Percentiles rank a stretch among this genome's conserved stretches.
Evolutionary conservation across 768 basidiomycete species (phyloP).

Genomic region (Hygrocybe coccinea): DNA sequence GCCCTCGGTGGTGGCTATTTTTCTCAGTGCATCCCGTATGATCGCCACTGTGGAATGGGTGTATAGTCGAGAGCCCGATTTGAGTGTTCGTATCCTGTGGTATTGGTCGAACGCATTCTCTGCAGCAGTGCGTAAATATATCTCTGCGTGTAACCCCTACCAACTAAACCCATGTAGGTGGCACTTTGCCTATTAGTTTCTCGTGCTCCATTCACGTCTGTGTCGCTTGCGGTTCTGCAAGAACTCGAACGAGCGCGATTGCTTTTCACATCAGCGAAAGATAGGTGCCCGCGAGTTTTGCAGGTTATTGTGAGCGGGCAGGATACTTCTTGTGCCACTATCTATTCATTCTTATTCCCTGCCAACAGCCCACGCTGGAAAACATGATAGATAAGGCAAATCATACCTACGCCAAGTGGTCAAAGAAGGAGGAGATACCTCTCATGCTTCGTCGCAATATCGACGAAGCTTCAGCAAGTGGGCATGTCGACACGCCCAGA

Average conservation of each 20-base stretch:
- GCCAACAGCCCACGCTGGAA: constrained; percentile 41
- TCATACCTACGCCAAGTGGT: constrained; percentile 46
- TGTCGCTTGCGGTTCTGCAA: constrained; percentile 58
- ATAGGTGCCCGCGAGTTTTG: constrained; percentile 41
- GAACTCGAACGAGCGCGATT: constrained; percentile 50
- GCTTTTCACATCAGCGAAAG: constrained; percentile 43
- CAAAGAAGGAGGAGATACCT: constrained; percentile 40
- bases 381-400: constrained; percentile 50
- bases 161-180: constrained; percentile 29
- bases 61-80: constrained; percentile 52
- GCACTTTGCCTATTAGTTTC: constrained; percentile 52
- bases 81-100: constrained; percentile 50
- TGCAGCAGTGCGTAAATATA: constrained; percentile 39
- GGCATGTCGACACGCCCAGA: background rate
- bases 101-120: constrained; percentile 55
- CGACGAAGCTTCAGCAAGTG: constrained; percentile 24
- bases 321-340: background rate
- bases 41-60: constrained; percentile 56
- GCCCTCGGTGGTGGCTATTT: constrained; percentile 65
- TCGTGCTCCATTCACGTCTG: constrained; percentile 61
- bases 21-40: constrained; percentile 58
- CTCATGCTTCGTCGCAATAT: constrained; percentile 38
- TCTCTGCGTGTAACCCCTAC: background rate
- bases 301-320: constrained; percentile 40
- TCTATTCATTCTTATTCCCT: constrained; percentile 7